phyloP scores from a whole-genome alignment of 1,284 basidiomycete genomes.

The Mycena sp. region DNA sequence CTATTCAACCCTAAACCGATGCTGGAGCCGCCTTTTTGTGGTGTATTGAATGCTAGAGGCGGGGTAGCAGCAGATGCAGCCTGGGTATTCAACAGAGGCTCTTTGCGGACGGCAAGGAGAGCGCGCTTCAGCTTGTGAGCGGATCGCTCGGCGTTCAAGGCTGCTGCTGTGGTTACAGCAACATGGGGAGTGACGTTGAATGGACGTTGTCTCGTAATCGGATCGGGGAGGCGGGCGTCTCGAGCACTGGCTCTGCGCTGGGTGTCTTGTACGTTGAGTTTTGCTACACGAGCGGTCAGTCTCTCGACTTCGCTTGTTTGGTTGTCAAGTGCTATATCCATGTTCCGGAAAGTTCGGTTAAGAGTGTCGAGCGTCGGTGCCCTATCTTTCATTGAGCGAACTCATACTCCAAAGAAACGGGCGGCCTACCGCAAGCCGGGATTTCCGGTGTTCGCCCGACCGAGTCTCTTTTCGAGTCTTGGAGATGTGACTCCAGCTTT shows the following conservation, averaged over 20 bases:
- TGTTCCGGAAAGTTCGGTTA: conserved; percentile 85
- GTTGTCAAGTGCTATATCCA: conserved; percentile 73
- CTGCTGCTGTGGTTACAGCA: conserved; percentile 77
- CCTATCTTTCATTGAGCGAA: conserved; percentile 47
- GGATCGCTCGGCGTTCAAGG: conserved; percentile 79
- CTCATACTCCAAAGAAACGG: background rate
- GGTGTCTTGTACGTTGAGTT: conserved; percentile 53
- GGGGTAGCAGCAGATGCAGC: conserved; percentile 52
- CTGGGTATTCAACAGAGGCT: conserved; percentile 72
- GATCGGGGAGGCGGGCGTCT: conserved; percentile 54
- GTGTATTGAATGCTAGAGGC: conserved; percentile 53
- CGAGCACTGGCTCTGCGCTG: conserved; percentile 35
- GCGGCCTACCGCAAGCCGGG: conserved; percentile 65
- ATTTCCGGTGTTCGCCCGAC: conserved; percentile 70
- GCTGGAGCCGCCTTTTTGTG: conserved; percentile 35
- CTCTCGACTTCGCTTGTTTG: conserved; percentile 67
- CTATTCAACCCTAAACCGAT: conserved; percentile 10
- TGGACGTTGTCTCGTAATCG: conserved; percentile 46
- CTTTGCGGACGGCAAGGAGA: conserved; percentile 65
- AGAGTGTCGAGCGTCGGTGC: conserved; percentile 87
- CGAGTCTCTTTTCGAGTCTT: conserved; percentile 75
- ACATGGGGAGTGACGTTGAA: conserved; percentile 67
- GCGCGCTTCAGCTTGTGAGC: conserved; percentile 75
- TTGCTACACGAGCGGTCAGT: conserved; percentile 64
- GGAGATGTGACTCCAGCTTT: conserved; percentile 81